These are phyloP conservation scores for Saitozyma sp. DNA, from an alignment of 768 basidiomycete species.

Conservation along the genomic window DNA sequence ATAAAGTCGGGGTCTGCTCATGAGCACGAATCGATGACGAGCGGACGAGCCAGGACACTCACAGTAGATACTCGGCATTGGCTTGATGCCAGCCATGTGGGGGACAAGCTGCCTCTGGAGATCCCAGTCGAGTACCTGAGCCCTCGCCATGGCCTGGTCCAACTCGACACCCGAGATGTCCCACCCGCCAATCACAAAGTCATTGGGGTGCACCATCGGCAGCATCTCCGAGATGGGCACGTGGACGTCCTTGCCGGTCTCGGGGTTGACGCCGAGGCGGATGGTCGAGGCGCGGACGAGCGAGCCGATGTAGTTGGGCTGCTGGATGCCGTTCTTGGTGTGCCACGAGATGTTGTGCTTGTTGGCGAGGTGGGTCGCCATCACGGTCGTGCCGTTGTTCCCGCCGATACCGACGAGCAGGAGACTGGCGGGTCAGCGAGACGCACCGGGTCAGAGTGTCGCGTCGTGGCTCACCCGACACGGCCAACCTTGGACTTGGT, in stretches of 20 bases:
- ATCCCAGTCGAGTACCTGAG: constrained; percentile 92
- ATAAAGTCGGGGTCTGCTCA: constrained; percentile 83
- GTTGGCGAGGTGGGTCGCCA: constrained; percentile 94
- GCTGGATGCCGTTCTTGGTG: constrained; percentile 87
- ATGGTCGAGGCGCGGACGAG: constrained; percentile 94
- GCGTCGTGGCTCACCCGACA: constrained; percentile 71
- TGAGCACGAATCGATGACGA: neutral
- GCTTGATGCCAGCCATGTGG: constrained; percentile 74
- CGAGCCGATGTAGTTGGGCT: constrained; percentile 97
- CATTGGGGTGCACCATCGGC: constrained; percentile 97
- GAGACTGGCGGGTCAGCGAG: constrained; percentile 59
- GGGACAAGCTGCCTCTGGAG: constrained; percentile 93
- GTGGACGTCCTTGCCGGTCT: constrained; percentile 82
- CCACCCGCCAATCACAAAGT: constrained; percentile 97
- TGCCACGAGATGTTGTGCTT: constrained; percentile 90
- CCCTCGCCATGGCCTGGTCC: constrained; percentile 90
- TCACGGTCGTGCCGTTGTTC: constrained; percentile 93
- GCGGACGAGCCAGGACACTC: constrained; percentile 10
- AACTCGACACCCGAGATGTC: constrained; percentile 84
- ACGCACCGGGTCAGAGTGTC: constrained; percentile 5
- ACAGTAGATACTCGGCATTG: constrained; percentile 86
- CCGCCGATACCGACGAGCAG: constrained; percentile 97
- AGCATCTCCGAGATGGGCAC: constrained; percentile 89
- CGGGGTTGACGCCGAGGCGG: constrained; percentile 77
- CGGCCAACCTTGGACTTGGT: constrained; percentile 80